Evolutionary conservation across 495 filamentous ascomycete species (phyloP).

Genomic region (Aspergillus indologenus): DNA sequence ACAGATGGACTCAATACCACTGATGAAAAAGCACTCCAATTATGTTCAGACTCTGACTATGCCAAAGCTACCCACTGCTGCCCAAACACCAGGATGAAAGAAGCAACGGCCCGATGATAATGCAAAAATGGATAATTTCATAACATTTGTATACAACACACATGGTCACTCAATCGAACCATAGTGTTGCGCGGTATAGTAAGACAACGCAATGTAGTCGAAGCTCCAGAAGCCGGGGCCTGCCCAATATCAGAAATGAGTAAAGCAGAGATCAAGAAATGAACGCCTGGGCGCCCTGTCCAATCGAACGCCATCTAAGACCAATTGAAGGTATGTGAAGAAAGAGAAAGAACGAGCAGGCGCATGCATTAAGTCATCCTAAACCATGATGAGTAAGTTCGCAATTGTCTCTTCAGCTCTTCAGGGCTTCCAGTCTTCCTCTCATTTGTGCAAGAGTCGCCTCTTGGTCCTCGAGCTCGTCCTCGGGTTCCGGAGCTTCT

Average conservation of each 20-base stretch:
- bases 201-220: background rate
- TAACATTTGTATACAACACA: background rate
- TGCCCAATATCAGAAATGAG: background rate
- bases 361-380: background rate
- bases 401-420: conserved; percentile 58
- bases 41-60: too few species aligned
- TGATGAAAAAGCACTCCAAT: too few species aligned
- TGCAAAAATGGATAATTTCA: background rate
- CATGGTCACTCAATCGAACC: background rate
- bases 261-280: background rate
- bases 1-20: too few species aligned
- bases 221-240: background rate
- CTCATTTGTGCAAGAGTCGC: conserved; percentile 91
- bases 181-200: background rate
- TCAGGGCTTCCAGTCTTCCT: conserved; percentile 82
- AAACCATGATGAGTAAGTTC: background rate
- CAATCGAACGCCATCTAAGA: background rate
- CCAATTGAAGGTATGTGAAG: too few species aligned
- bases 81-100: background rate
- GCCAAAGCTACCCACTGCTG: too few species aligned
- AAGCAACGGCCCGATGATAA: background rate
- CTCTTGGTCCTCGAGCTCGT: conserved; percentile 80
- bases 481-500: conserved; percentile 53
- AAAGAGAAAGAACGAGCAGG: background rate
- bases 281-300: background rate